These are phyloP conservation scores for Podila verticillata DNA, from an alignment of 192 early-diverging fungal species.

Conservation along the genomic window DNA sequence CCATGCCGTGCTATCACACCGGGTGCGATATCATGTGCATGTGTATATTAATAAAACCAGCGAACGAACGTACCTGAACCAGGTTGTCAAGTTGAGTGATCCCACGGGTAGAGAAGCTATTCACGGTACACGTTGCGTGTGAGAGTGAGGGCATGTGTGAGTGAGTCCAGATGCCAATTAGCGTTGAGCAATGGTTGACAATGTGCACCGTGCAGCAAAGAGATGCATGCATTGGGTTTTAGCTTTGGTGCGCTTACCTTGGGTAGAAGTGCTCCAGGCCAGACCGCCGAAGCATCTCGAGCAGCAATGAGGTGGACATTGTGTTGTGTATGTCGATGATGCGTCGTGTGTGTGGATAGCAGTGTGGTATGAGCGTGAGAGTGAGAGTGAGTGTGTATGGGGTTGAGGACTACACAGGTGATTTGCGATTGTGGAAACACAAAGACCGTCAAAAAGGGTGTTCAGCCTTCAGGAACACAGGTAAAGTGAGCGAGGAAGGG, in stretches of 20 bases:
- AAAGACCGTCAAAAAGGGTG: no score
- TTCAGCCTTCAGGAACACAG: no score
- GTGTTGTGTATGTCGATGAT: neutral
- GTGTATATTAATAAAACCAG: neutral
- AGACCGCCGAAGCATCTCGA: constrained; percentile 7
- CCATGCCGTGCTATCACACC: no score
- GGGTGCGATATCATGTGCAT: no score
- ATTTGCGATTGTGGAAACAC: no score
- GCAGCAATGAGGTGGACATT: constrained; percentile 6
- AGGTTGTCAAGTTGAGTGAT: constrained; percentile 2
- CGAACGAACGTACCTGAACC: neutral
- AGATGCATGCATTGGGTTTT: no score
- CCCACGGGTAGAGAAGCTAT: constrained; percentile 8
- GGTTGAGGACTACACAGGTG: no score
- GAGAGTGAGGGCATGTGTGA: neutral
- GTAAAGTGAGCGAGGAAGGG: no score
- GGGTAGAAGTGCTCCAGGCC: constrained; percentile 5
- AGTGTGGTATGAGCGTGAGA: no score
- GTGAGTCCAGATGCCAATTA: neutral
- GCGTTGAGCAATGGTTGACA: neutral
- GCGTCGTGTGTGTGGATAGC: no score
- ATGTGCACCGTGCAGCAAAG: neutral
- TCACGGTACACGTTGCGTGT: neutral
- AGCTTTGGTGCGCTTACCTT: neutral
- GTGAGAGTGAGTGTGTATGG: no score